Percentiles rank a stretch among this genome's conserved stretches.
phyloP scores from a whole-genome alignment of 495 filamentous ascomycete genomes.

The Baudoinia panamericana region DNA sequence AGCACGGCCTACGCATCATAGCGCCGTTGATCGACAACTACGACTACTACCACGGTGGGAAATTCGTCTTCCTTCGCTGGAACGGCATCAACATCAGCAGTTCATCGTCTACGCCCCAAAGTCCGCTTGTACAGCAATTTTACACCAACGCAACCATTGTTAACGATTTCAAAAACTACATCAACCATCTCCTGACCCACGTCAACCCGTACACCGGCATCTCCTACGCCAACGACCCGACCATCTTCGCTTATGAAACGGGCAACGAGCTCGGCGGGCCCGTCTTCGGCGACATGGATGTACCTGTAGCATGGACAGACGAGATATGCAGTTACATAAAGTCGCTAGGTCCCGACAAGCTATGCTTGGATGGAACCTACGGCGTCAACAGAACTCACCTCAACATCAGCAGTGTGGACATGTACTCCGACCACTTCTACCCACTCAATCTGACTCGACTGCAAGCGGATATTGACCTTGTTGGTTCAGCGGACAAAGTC shows the following conservation, averaged over 20 bases:
- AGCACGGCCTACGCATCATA: conserved; percentile 37
- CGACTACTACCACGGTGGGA: conserved; percentile 47
- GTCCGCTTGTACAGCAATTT: conserved; percentile 37
- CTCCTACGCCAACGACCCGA: conserved; percentile 42
- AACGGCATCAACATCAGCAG: conserved; percentile 36
- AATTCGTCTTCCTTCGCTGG: conserved; percentile 43
- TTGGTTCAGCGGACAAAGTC: conserved; percentile 31
- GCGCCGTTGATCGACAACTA: conserved; percentile 38
- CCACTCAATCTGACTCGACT: conserved; percentile 35
- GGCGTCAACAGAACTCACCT: conserved; percentile 41
- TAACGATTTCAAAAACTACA: conserved; percentile 39
- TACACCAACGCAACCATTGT: conserved; percentile 40
- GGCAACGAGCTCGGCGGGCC: conserved; percentile 43
- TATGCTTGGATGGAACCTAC: conserved; percentile 42
- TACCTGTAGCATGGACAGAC: conserved; percentile 36
- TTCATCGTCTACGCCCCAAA: conserved; percentile 11
- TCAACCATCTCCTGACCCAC: conserved; percentile 38
- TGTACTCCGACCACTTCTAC: conserved; percentile 43
- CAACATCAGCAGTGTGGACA: conserved; percentile 36
- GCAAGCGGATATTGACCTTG: conserved; percentile 31
- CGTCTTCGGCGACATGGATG: conserved; percentile 38
- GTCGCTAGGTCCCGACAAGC: conserved; percentile 37
- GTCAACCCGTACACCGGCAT: conserved; percentile 42
- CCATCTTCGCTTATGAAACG: conserved; percentile 43
- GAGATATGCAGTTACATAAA: conserved; percentile 40